These are phyloP conservation scores for Eucalyptus viminalis DNA, from an alignment of 345 rosid species.

Conservation along the genomic window DNA sequence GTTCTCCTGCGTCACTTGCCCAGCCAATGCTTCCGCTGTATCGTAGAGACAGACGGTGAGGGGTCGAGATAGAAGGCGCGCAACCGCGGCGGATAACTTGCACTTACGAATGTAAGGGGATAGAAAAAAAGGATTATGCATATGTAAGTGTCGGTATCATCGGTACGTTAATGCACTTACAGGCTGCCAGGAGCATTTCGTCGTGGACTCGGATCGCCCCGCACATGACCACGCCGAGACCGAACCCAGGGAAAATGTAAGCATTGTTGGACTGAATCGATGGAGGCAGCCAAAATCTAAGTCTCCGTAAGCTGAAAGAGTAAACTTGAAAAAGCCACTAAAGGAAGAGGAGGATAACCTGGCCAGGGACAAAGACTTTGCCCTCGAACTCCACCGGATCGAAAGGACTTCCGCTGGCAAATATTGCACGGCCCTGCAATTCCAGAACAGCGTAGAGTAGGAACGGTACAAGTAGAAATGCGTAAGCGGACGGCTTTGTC, in stretches of 20 bases:
- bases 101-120: neutral
- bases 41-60: neutral
- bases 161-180: constrained; percentile 30
- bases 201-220: constrained; percentile 91
- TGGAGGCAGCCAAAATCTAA: neutral
- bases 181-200: constrained; percentile 86
- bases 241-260: constrained; percentile 90
- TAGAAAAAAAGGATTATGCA: neutral
- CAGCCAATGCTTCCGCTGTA: constrained; percentile 86
- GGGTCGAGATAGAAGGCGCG: neutral
- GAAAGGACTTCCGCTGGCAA: constrained; percentile 97
- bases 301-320: neutral
- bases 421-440: constrained; percentile 84
- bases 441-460: neutral
- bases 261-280: constrained; percentile 76
- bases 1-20: constrained; percentile 57
- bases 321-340: neutral
- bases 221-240: constrained; percentile 81
- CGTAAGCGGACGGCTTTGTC: neutral
- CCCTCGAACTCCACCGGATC: constrained; percentile 72
- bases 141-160: neutral
- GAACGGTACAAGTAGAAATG: neutral
- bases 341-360: constrained; percentile 23
- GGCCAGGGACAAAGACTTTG: constrained; percentile 76
- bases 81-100: neutral